Conservation (phyloP, 345 rosid genomes). For the Pugionium cornutum region DNA sequence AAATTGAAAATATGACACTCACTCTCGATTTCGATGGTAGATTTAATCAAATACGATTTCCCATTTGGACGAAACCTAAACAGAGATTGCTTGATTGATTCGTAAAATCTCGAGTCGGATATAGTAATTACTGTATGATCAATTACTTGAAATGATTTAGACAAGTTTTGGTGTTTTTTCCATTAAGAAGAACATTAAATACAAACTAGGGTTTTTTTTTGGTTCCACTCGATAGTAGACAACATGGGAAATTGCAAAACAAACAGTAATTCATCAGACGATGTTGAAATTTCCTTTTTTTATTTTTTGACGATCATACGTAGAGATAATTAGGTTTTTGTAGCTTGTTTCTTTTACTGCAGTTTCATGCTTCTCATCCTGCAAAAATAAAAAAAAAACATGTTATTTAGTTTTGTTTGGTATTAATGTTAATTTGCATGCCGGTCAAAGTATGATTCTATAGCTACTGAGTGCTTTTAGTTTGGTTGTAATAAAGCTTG, state of each 20-base stretch:
- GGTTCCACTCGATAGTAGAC: constrained; percentile 1
- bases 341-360: constrained; percentile 29
- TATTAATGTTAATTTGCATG: background rate
- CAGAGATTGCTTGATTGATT: no score
- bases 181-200: constrained; percentile 30
- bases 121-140: background rate
- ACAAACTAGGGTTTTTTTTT: constrained; percentile 25
- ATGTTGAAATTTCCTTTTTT: constrained; percentile 28
- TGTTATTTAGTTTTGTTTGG: constrained; percentile 19
- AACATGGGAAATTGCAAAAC: background rate
- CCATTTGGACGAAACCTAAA: no score
- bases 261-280: constrained; percentile 10
- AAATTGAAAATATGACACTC: no score
- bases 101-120: no score
- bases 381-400: constrained; percentile 10
- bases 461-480: constrained; percentile 9
- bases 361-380: constrained; percentile 62
- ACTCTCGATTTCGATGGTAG: no score
- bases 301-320: constrained; percentile 22
- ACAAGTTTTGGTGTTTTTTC: background rate
- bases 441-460: constrained; percentile 26
- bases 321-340: background rate
- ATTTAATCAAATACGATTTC: no score
- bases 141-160: constrained; percentile 15
- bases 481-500: constrained; percentile 19